phyloP scores from a whole-genome alignment of 2,329 filamentous ascomycete genomes.

The Phialemoniopsis sp. region DNA sequence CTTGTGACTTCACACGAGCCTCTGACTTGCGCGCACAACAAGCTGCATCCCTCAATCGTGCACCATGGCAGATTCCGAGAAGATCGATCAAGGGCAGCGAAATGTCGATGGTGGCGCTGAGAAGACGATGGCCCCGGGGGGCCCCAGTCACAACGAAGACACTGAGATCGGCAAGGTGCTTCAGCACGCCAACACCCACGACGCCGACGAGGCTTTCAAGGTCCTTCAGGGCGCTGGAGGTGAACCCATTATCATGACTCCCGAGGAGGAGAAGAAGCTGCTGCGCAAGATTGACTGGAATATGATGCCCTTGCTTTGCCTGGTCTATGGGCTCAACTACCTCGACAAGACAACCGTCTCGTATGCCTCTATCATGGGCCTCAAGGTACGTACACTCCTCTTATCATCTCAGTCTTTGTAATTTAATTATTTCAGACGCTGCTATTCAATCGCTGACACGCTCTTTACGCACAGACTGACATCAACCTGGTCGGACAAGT shows the following conservation, averaged over 20 bases:
- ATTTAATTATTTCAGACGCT: no score
- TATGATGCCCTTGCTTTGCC: constrained; percentile 47
- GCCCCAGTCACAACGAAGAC: background rate
- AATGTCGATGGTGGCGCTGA: no score
- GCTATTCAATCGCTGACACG: no score
- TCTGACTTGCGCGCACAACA: no score
- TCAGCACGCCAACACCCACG: constrained; percentile 29
- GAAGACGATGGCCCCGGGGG: background rate
- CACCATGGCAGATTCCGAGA: no score
- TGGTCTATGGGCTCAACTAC: constrained; percentile 55
- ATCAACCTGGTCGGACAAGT: constrained; percentile 27
- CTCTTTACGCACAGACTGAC: constrained; percentile 22
- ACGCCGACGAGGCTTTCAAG: constrained; percentile 38
- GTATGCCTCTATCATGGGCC: constrained; percentile 49
- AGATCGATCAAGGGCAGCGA: no score
- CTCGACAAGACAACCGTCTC: constrained; percentile 39
- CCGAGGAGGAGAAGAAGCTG: constrained; percentile 32
- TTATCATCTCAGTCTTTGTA: background rate
- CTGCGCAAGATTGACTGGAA: constrained; percentile 40
- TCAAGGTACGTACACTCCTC: constrained; percentile 30
- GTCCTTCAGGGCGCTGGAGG: constrained; percentile 28
- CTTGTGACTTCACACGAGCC: no score
- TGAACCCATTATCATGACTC: constrained; percentile 27
- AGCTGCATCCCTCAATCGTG: no score
- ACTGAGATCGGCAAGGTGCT: constrained; percentile 7